phyloP scores from a whole-genome alignment of 164 flowering plant species.

The Piper betle region DNA sequence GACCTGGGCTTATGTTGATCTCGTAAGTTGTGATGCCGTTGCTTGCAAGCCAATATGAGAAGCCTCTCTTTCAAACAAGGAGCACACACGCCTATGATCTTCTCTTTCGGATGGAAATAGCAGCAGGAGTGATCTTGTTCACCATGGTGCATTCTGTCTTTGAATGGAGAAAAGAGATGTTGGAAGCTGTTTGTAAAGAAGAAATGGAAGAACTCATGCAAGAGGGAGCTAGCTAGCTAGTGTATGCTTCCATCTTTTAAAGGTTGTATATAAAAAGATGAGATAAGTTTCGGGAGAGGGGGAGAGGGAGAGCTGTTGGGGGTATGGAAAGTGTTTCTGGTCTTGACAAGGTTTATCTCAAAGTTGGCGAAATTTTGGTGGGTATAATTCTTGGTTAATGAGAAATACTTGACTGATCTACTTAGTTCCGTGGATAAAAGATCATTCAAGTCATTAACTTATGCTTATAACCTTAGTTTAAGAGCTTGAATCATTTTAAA shows the following conservation, averaged over 20 bases:
- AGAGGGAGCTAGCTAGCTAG: neutral
- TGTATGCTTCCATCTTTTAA: too few species aligned
- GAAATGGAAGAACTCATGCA: neutral
- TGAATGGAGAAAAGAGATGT: neutral
- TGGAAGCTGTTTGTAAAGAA: neutral
- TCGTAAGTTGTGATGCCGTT: conserved; percentile 15
- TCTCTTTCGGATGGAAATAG: conserved; percentile 49
- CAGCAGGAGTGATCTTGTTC: conserved; percentile 28
- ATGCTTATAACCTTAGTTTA: neutral
- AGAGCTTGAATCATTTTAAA: neutral
- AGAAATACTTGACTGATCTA: neutral
- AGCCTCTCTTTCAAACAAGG: conserved; percentile 78
- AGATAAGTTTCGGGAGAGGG: neutral
- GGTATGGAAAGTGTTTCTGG: neutral
- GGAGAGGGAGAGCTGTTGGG: neutral
- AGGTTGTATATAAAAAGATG: too few species aligned
- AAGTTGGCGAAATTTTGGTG: neutral
- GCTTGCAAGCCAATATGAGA: conserved; percentile 48
- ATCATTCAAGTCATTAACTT: too few species aligned
- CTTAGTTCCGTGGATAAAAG: neutral
- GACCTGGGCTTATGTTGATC: neutral
- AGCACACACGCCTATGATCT: conserved; percentile 56
- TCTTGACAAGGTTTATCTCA: neutral
- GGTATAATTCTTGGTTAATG: neutral
- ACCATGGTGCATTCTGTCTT: conserved; percentile 12